Conservation (phyloP, 2,329 filamentous ascomycete species). For the Aureobasidium vineae region DNA sequence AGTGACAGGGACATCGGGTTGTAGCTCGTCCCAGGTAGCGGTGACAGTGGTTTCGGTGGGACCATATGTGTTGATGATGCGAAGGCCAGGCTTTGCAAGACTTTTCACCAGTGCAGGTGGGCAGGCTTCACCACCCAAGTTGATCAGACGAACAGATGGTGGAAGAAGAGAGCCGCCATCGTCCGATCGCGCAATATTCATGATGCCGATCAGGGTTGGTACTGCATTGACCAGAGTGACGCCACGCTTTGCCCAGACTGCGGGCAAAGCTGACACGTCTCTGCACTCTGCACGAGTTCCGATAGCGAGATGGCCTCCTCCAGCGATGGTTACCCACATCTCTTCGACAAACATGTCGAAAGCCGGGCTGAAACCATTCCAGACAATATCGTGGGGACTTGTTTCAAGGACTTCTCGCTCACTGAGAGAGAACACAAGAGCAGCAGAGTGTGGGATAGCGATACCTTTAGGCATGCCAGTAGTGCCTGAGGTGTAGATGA, state of each 20-base stretch:
- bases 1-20: not conserved
- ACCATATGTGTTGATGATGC: slow-evolving; percentile 13
- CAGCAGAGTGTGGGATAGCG: slow-evolving; percentile 6
- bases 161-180: slow-evolving; percentile 1
- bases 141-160: not conserved
- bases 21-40: slow-evolving; percentile 5
- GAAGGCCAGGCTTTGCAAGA: slow-evolving; percentile 6
- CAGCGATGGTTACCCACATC: slow-evolving; percentile 14
- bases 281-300: slow-evolving; percentile 6
- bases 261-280: not conserved
- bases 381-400: not conserved
- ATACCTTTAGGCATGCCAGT: slow-evolving; percentile 78
- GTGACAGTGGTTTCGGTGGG: slow-evolving; percentile 3
- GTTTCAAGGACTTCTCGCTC: slow-evolving; percentile 9
- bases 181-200: slow-evolving; percentile 1
- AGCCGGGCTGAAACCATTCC: slow-evolving; percentile 6
- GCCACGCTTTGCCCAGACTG: not conserved
- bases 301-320: slow-evolving; percentile 7
- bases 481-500: slow-evolving; percentile 78
- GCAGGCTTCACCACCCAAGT: not conserved
- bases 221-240: slow-evolving; percentile 3
- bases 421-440: not conserved
- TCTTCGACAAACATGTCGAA: slow-evolving; percentile 18
- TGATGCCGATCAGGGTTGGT: slow-evolving; percentile 6
- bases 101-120: not conserved